These are phyloP conservation scores for Nicotiana undulata DNA, from an alignment of 257 asterid genomes.

Conservation along the genomic window DNA sequence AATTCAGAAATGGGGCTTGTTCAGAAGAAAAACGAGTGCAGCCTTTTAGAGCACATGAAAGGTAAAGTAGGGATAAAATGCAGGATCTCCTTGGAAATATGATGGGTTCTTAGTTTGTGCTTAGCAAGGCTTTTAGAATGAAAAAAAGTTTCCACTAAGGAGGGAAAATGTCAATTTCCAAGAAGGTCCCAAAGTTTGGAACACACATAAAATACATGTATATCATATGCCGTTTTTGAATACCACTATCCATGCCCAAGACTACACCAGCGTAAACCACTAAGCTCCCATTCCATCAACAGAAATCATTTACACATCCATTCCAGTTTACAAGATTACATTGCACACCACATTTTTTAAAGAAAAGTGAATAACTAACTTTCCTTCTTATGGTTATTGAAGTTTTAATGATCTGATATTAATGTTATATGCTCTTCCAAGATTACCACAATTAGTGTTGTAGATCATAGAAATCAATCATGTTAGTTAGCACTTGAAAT, in stretches of 20 bases:
- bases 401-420: too few species aligned
- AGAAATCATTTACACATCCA: background rate
- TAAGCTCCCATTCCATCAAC: background rate
- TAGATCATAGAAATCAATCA: background rate
- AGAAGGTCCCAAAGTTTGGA: background rate
- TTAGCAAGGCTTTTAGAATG: background rate
- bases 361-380: background rate
- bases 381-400: too few species aligned
- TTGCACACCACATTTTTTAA: background rate
- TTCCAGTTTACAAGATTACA: background rate
- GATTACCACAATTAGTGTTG: background rate
- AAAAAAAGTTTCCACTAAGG: background rate
- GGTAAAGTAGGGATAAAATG: background rate
- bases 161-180: background rate
- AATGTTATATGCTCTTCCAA: background rate
- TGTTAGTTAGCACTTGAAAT: background rate
- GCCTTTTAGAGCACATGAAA: background rate
- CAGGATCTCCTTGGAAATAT: background rate
- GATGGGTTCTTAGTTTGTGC: background rate
- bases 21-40: background rate
- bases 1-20: background rate
- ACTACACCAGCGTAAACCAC: background rate
- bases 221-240: background rate
- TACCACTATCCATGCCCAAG: background rate
- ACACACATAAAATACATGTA: background rate